Evolutionary conservation across 2,329 filamentous ascomycete species (phyloP).

Genomic region (Aspergillus pseudoglaucus): DNA sequence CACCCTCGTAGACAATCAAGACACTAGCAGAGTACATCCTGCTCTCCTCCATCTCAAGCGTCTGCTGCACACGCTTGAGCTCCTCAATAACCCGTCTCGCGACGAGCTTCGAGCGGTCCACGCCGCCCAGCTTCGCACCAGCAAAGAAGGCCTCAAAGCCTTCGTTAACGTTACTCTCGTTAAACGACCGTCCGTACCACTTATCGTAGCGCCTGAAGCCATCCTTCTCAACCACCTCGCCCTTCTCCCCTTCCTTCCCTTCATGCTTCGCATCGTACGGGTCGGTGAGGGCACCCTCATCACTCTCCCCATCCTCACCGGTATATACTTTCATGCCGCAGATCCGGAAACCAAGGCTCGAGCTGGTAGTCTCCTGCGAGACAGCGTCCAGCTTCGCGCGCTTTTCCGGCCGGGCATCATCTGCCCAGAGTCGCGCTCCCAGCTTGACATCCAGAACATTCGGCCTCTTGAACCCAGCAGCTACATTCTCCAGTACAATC

Average conservation of each 20-base stretch:
- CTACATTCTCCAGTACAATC: conserved; percentile 79
- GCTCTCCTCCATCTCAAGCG: conserved; percentile 53
- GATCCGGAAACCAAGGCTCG: conserved; percentile 56
- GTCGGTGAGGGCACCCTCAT: conserved; percentile 27
- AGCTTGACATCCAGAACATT: conserved; percentile 95
- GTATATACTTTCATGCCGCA: conserved; percentile 59
- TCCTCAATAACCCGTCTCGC: conserved; percentile 36
- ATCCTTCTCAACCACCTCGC: conserved; percentile 40
- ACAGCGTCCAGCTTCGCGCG: conserved; percentile 54
- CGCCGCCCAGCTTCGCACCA: conserved; percentile 34
- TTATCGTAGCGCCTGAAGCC: conserved; percentile 59
- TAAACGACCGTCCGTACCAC: conserved; percentile 57
- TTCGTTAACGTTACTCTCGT: conserved; percentile 47
- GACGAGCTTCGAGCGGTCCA: conserved; percentile 40
- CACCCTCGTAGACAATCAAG: conserved; percentile 61
- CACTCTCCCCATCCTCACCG: conserved; percentile 27
- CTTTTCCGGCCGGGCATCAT: conserved; percentile 55
- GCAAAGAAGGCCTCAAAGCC: conserved; percentile 55
- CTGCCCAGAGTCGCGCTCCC: conserved; percentile 77
- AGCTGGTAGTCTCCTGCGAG: conserved; percentile 53
- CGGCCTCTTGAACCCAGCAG: conserved; percentile 70
- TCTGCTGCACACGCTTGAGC: conserved; percentile 40
- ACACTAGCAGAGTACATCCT: conserved; percentile 63
- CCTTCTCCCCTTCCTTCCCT: conserved; percentile 39
- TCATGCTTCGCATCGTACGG: conserved; percentile 38